A percentile compares a stretch with the other conserved stretches of the same genome.
Conservation (phyloP, 495 filamentous ascomycete species). For the Podospora anserina region DNA sequence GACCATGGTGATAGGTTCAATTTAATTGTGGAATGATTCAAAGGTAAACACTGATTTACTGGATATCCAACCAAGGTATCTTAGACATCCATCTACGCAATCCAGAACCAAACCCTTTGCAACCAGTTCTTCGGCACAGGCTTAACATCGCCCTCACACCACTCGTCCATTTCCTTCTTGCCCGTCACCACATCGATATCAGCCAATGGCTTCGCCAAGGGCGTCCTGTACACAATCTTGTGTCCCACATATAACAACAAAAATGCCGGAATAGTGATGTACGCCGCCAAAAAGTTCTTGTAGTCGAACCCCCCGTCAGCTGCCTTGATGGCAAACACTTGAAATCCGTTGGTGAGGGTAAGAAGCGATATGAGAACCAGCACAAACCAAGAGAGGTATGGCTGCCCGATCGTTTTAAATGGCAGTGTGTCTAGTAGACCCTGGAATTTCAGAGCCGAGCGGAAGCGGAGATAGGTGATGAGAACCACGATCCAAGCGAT, state of each 20-base stretch:
- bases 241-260: constrained; percentile 41
- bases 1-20: background rate
- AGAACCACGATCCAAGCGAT: constrained; percentile 51
- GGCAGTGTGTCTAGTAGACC: constrained; percentile 39
- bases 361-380: constrained; percentile 40
- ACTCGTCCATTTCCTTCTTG: constrained; percentile 51
- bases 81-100: constrained; percentile 33
- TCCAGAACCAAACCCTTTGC: constrained; percentile 47
- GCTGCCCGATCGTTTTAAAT: constrained; percentile 41
- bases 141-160: constrained; percentile 37
- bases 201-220: constrained; percentile 26
- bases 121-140: constrained; percentile 40
- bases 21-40: background rate
- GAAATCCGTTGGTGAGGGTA: constrained; percentile 50
- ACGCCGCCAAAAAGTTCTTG: constrained; percentile 44
- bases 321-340: constrained; percentile 31
- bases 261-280: constrained; percentile 48
- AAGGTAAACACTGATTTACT: background rate
- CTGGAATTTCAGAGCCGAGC: constrained; percentile 38
- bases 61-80: background rate
- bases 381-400: constrained; percentile 39
- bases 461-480: constrained; percentile 49
- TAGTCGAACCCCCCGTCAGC: constrained; percentile 34
- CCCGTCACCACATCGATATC: constrained; percentile 48
- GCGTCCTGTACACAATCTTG: constrained; percentile 37